Evolutionary conservation across 441 rosid genomes (phyloP).

Genomic region (Monsonia emarginata): DNA sequence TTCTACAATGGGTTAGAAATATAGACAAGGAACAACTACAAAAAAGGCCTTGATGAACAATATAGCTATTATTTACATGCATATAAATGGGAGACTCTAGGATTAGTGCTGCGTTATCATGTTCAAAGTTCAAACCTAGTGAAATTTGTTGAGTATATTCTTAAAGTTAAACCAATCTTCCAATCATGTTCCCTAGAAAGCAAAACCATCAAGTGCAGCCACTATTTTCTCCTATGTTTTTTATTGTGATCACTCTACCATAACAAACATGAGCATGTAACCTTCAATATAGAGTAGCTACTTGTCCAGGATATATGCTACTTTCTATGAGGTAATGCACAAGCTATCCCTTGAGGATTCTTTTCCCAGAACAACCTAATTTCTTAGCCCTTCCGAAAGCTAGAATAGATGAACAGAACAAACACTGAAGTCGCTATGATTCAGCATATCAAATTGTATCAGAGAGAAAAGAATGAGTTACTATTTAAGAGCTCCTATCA

Average conservation of each 20-base stretch:
- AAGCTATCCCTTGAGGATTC: neutral
- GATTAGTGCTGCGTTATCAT: neutral
- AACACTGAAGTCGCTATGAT: no score
- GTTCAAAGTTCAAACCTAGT: neutral
- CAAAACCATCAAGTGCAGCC: neutral
- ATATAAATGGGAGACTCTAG: neutral
- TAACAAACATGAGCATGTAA: neutral
- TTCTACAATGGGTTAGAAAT: neutral
- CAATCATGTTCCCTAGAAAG: neutral
- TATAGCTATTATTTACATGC: neutral
- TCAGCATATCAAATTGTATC: no score
- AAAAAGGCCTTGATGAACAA: neutral
- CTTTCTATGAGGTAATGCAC: neutral
- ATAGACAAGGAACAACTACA: neutral
- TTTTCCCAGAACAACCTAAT: neutral
- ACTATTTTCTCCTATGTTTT: neutral
- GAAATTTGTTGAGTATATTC: neutral
- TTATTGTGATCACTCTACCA: neutral
- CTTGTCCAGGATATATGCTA: neutral
- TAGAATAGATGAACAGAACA: no score
- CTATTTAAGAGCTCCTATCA: no score
- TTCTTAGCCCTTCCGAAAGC: neutral
- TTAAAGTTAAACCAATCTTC: neutral
- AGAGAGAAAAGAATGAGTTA: no score
- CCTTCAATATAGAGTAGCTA: neutral